Conservation (phyloP, 2,329 filamentous ascomycete species). For the Aspergillus eucalypticola region DNA sequence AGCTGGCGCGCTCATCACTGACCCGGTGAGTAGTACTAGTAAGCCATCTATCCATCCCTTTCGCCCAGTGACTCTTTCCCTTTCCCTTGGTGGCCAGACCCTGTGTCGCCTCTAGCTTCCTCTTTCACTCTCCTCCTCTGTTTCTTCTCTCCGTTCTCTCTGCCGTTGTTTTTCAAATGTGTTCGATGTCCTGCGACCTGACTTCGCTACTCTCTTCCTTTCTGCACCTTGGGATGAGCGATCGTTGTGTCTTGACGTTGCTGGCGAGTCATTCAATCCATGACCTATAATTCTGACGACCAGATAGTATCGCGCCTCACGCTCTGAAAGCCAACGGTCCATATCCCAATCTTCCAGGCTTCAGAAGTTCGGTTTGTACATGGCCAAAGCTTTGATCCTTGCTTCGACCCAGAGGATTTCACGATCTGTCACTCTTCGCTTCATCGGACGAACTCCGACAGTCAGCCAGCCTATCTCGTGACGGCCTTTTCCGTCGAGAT, state of each 20-base stretch:
- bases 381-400: conserved; percentile 11
- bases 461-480: not conserved
- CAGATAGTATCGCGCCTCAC: conserved; percentile 8
- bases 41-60: conserved; percentile 1
- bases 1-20: not conserved
- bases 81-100: conserved; percentile 6
- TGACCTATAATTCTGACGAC: conserved; percentile 8
- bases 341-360: conserved; percentile 1
- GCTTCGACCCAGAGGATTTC: not conserved
- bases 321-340: conserved; percentile 7
- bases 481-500: not conserved
- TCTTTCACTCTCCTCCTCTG: not conserved
- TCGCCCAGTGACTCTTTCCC: not conserved
- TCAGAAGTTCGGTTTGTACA: conserved; percentile 12
- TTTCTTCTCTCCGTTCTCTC: not conserved
- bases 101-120: not conserved
- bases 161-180: conserved; percentile 1
- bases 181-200: not conserved
- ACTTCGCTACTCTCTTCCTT: conserved; percentile 8
- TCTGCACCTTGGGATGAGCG: conserved; percentile 8
- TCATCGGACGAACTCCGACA: not conserved
- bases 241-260: not conserved
- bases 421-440: not conserved
- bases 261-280: not conserved
- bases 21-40: conserved; percentile 4